A percentile compares a stretch with the other conserved stretches of the same genome.
Evolutionary conservation across 1,139 yeast genomes (phyloP).

Genomic region (Pichia inconspicua): DNA sequence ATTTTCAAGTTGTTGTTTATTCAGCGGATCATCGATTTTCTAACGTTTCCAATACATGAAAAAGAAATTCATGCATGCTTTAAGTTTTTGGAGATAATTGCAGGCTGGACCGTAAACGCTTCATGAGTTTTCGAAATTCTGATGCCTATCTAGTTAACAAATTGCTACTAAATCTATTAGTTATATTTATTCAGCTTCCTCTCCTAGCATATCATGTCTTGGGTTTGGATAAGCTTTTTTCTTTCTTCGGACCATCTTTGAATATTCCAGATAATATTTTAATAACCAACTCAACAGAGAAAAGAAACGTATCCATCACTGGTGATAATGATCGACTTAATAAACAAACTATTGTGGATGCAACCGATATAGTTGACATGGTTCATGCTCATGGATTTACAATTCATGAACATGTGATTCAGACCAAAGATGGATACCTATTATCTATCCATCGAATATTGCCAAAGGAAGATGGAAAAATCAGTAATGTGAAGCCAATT

Average conservation of each 20-base stretch:
- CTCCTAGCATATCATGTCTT: constrained; percentile 17
- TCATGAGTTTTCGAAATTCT: not conserved
- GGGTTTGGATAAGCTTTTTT: constrained; percentile 18
- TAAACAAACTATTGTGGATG: constrained; percentile 23
- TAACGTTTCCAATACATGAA: too few species aligned
- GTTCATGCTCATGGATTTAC: constrained; percentile 55
- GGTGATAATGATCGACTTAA: constrained; percentile 6
- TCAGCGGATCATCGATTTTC: too few species aligned
- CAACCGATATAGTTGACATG: constrained; percentile 55
- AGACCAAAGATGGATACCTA: constrained; percentile 38
- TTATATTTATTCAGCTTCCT: constrained; percentile 17
- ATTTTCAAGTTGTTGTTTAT: too few species aligned
- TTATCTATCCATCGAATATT: constrained; percentile 34
- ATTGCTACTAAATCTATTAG: not conserved
- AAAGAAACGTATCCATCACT: not conserved
- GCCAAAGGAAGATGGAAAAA: constrained; percentile 4
- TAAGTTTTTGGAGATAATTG: too few species aligned
- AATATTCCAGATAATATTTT: constrained; percentile 20
- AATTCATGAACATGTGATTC: constrained; percentile 66
- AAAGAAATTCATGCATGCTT: too few species aligned
- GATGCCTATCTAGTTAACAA: not conserved
- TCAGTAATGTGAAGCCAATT: constrained; percentile 12
- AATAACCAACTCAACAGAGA: not conserved
- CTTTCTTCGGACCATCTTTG: constrained; percentile 13
- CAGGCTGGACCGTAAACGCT: not conserved